These are phyloP conservation scores for Mucor irregularis DNA, from an alignment of 371 early-diverging fungal genomes.

Conservation along the genomic window DNA sequence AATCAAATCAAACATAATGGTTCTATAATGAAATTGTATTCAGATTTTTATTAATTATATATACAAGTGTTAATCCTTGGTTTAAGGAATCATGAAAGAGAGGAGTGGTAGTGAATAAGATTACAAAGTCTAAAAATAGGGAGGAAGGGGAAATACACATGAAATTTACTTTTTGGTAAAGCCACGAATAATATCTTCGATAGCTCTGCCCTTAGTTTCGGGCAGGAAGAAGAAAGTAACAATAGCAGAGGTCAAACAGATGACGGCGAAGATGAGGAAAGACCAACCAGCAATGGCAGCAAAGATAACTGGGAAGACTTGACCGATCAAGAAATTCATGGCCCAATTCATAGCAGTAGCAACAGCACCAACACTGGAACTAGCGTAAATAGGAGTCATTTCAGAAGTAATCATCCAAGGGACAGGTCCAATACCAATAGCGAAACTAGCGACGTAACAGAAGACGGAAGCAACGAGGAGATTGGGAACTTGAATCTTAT, in stretches of 20 bases:
- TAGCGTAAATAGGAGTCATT: conserved; percentile 64
- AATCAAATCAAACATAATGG: no score
- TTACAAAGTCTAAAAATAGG: no score
- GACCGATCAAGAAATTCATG: conserved; percentile 52
- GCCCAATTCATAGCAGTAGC: conserved; percentile 69
- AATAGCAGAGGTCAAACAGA: conserved; percentile 25
- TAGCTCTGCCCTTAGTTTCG: conserved; percentile 59
- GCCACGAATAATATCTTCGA: conserved; percentile 35
- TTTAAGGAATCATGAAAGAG: no score
- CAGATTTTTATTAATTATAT: no score
- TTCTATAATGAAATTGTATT: no score
- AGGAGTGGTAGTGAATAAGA: no score
- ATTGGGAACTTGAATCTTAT: conserved; percentile 39
- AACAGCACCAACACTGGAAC: conserved; percentile 50
- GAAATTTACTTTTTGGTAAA: conserved; percentile 8
- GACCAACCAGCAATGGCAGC: conserved; percentile 61
- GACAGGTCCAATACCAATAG: conserved; percentile 82
- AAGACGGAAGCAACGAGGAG: conserved; percentile 70
- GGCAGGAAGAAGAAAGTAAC: conserved; percentile 48
- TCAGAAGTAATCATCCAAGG: conserved; percentile 80
- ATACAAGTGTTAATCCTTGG: no score
- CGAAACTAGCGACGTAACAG: conserved; percentile 77
- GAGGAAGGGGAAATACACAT: not conserved
- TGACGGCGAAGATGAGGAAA: conserved; percentile 65
- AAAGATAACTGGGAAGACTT: conserved; percentile 64